A percentile compares a stretch with the other conserved stretches of the same genome.
phyloP scores from a whole-genome alignment of 345 rosid species.

The Populus deltoides region DNA sequence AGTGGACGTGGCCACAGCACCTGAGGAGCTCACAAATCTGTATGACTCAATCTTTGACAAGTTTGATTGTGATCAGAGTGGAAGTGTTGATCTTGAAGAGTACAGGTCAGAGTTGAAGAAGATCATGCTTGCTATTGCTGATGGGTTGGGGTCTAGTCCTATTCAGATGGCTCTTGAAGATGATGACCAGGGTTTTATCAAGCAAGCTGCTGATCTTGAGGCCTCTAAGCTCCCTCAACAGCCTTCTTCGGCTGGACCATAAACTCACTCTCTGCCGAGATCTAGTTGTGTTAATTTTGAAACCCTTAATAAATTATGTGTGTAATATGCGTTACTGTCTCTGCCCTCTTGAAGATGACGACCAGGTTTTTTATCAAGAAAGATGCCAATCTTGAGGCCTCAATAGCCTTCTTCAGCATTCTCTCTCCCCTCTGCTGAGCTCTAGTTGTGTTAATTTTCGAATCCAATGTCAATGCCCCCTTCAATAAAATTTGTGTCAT shows the following conservation, averaged over 20 bases:
- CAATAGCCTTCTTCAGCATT: neutral
- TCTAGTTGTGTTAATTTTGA: neutral
- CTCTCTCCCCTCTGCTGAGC: neutral
- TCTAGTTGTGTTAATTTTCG: neutral
- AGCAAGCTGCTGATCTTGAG: slow-evolving; percentile 75
- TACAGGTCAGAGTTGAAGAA: slow-evolving; percentile 62
- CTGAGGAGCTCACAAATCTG: slow-evolving; percentile 48
- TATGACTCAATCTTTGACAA: slow-evolving; percentile 68
- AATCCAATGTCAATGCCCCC: too few species aligned
- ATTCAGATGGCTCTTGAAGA: slow-evolving; percentile 70
- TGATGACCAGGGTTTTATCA: slow-evolving; percentile 45
- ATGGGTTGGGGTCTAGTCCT: slow-evolving; percentile 62
- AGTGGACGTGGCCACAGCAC: slow-evolving; percentile 47
- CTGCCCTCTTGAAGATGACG: slow-evolving; percentile 41
- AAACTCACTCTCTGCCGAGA: neutral
- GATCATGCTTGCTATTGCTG: slow-evolving; percentile 72
- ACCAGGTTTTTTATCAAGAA: slow-evolving; percentile 43
- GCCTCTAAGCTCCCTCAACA: slow-evolving; percentile 26
- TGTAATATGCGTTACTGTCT: too few species aligned
- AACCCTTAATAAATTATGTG: too few species aligned
- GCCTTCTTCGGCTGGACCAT: neutral
- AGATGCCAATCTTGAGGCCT: slow-evolving; percentile 70
- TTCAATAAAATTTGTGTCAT: too few species aligned
- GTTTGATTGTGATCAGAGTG: slow-evolving; percentile 59
- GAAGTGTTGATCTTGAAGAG: slow-evolving; percentile 50